A percentile compares a stretch with the other conserved stretches of the same genome.
These are phyloP conservation scores for Metschnikowia cerradonensis DNA, from an alignment of 805 yeast genomes.

Conservation along the genomic window DNA sequence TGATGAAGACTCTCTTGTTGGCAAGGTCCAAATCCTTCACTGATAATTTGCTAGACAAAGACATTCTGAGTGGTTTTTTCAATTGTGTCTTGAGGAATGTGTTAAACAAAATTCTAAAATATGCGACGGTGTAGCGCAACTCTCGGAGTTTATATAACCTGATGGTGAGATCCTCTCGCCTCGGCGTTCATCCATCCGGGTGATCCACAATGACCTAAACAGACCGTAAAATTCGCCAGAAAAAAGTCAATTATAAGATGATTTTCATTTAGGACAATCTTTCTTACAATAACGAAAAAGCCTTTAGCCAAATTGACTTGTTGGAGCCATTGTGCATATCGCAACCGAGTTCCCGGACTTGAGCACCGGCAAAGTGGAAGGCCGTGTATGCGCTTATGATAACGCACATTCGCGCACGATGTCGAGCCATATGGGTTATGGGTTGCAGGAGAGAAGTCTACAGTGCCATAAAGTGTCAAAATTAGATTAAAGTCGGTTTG, in stretches of 20 bases:
- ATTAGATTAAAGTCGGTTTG: background rate
- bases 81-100: constrained; percentile 8
- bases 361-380: background rate
- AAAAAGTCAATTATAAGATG: background rate
- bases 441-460: background rate
- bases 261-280: no score
- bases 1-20: constrained; percentile 95
- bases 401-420: constrained; percentile 1
- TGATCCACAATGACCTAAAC: background rate
- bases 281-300: no score
- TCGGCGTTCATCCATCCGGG: constrained; percentile 7
- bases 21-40: constrained; percentile 85
- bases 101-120: constrained; percentile 1
- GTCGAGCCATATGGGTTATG: background rate
- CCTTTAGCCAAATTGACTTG: background rate
- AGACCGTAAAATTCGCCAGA: background rate
- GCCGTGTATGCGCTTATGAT: constrained; percentile 2
- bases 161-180: constrained; percentile 1
- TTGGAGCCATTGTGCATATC: background rate
- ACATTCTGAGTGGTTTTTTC: constrained; percentile 48
- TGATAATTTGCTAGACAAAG: constrained; percentile 87
- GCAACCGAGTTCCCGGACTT: background rate
- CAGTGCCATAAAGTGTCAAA: background rate
- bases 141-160: constrained; percentile 4
- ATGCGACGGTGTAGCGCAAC: constrained; percentile 1